Conservation (phyloP, 306 rosid species). For the Myrica gale region DNA sequence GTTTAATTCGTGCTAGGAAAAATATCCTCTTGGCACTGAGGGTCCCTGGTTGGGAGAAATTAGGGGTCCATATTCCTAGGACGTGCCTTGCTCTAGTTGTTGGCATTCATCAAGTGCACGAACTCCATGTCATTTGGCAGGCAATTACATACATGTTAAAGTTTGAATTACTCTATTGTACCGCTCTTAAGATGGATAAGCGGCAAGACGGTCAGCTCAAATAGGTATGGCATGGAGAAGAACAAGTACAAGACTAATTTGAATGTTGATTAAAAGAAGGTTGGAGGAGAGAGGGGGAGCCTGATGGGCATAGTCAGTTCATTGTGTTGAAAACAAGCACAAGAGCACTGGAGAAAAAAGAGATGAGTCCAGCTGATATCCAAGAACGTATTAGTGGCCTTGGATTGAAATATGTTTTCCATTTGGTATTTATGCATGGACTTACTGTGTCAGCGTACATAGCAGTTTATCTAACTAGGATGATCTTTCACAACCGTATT, state of each 20-base stretch:
- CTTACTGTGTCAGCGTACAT: background rate
- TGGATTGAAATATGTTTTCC: background rate
- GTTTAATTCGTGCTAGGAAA: background rate
- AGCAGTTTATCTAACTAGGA: conserved; percentile 1
- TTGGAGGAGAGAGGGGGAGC: background rate
- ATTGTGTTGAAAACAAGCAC: background rate
- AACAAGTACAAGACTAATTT: background rate
- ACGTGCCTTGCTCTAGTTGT: background rate
- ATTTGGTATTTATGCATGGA: background rate
- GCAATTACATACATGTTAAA: background rate
- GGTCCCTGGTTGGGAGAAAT: background rate
- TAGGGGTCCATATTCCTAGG: background rate
- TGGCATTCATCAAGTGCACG: background rate
- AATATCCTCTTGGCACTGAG: background rate
- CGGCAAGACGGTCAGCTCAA: background rate
- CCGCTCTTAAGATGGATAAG: background rate
- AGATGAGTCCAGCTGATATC: no score
- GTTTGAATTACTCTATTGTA: background rate
- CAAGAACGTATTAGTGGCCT: background rate
- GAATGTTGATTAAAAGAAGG: background rate
- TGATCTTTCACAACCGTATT: conserved; percentile 6
- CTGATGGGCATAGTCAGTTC: background rate
- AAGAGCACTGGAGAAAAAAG: background rate
- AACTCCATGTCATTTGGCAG: background rate
- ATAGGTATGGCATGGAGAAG: background rate